A percentile compares a stretch with the other conserved stretches of the same genome.
Evolutionary conservation across 352 stramenopile genomes (phyloP).

Genomic region (Aphanomyces astaci): DNA sequence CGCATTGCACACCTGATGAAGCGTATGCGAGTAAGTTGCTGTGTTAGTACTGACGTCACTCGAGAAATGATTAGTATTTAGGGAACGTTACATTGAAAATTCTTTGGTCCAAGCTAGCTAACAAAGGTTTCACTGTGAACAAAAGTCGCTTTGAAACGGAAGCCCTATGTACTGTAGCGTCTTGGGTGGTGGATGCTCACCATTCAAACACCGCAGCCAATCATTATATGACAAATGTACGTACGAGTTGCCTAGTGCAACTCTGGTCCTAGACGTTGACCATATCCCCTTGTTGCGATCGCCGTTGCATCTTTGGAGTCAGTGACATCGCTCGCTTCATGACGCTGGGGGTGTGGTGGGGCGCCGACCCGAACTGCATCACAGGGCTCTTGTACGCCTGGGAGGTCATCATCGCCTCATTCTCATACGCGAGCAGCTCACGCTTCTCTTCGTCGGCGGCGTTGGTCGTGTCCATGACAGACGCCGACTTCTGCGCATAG

Average conservation of each 20-base stretch:
- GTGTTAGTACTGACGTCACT: no score
- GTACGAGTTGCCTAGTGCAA: no score
- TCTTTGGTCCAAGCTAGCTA: no score
- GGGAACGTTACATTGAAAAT: no score
- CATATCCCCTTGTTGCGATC: neutral
- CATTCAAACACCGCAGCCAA: no score
- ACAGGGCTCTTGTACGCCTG: constrained; percentile 36
- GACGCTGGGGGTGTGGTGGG: constrained; percentile 33
- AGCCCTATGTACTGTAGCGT: no score
- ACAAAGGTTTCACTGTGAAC: no score
- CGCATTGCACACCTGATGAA: no score
- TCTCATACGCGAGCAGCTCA: constrained; percentile 40
- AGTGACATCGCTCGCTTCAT: constrained; percentile 29
- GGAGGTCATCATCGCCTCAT: constrained; percentile 34
- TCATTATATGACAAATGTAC: neutral
- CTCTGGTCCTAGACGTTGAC: neutral
- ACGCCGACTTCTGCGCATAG: constrained; percentile 32
- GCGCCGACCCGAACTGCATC: constrained; percentile 30
- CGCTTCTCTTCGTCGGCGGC: constrained; percentile 25
- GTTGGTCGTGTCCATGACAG: constrained; percentile 17
- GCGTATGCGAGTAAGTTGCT: no score
- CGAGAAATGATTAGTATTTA: no score
- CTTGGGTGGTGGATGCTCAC: no score
- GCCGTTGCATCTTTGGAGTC: neutral
- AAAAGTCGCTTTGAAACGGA: no score